Percentiles rank a stretch among this genome's conserved stretches.
Evolutionary conservation across 169 alveolate genomes (phyloP).

Genomic region (Plasmodium gonderi): DNA sequence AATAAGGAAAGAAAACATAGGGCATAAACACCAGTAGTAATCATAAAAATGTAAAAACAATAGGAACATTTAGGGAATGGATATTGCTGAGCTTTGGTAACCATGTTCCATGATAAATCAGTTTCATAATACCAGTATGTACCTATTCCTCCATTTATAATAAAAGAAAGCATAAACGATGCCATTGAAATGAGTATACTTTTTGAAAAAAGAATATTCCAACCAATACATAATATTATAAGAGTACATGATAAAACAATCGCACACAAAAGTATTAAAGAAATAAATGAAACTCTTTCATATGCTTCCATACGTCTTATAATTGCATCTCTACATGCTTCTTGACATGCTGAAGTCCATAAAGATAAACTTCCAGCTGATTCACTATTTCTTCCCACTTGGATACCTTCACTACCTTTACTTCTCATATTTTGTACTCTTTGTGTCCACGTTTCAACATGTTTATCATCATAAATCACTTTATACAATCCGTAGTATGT

Average conservation of each 20-base stretch:
- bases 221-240: slow-evolving; percentile 24
- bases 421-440: slow-evolving; percentile 61
- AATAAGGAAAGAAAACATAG: slow-evolving; percentile 26
- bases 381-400: slow-evolving; percentile 43
- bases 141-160: slow-evolving; percentile 56
- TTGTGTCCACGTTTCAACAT: slow-evolving; percentile 61
- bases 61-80: slow-evolving; percentile 65
- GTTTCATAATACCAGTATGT: slow-evolving; percentile 72
- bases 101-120: slow-evolving; percentile 51
- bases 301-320: slow-evolving; percentile 60
- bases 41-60: slow-evolving; percentile 51
- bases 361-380: slow-evolving; percentile 47
- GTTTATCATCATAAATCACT: slow-evolving; percentile 59
- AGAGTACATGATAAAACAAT: slow-evolving; percentile 43
- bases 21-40: slow-evolving; percentile 39
- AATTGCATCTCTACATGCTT: slow-evolving; percentile 52
- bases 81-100: slow-evolving; percentile 41
- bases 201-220: slow-evolving; percentile 47
- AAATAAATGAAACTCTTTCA: slow-evolving; percentile 53
- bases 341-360: slow-evolving; percentile 70
- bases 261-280: slow-evolving; percentile 38
- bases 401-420: slow-evolving; percentile 55
- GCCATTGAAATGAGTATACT: slow-evolving; percentile 58
- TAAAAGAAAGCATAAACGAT: slow-evolving; percentile 39
- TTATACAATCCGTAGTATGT: slow-evolving; percentile 62